Conservation (phyloP, 2,329 filamentous ascomycete species). For the Alternaria triticimaculans region DNA sequence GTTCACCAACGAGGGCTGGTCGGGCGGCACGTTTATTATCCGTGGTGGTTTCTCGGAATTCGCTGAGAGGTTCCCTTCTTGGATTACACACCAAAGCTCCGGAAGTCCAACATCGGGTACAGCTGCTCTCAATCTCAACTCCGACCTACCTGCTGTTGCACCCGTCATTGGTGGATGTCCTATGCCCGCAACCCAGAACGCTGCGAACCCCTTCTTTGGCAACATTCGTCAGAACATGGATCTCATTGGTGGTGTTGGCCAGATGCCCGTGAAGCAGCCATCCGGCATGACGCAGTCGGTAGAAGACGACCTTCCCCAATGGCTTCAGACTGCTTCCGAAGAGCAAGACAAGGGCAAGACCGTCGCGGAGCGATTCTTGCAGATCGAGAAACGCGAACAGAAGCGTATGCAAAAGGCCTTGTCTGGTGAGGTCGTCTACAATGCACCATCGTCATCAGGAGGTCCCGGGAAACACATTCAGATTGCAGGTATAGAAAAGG, state of each 20-base stretch:
- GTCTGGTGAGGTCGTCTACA: constrained; percentile 65
- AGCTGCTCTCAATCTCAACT: constrained; percentile 31
- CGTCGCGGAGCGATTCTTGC: constrained; percentile 82
- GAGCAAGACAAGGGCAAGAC: constrained; percentile 75
- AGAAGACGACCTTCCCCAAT: constrained; percentile 69
- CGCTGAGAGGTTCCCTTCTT: constrained; percentile 67
- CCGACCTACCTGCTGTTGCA: constrained; percentile 60
- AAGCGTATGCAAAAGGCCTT: constrained; percentile 89
- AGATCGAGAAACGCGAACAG: constrained; percentile 84
- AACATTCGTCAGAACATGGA: constrained; percentile 98
- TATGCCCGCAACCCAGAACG: constrained; percentile 73
- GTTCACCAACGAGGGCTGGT: constrained; percentile 83
- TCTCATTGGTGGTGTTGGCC: constrained; percentile 88
- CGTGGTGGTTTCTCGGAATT: constrained; percentile 84
- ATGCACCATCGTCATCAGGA: constrained; percentile 47
- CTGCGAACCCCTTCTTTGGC: constrained; percentile 87
- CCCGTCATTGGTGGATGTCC: constrained; percentile 90
- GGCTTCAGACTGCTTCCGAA: constrained; percentile 75
- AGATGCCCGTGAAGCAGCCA: constrained; percentile 69
- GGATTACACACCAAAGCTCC: constrained; percentile 58
- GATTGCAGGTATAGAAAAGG: constrained; percentile 92
- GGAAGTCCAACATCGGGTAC: constrained; percentile 31
- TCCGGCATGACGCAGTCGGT: constrained; percentile 56
- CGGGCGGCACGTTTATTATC: constrained; percentile 75
- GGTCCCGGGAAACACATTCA: constrained; percentile 63